Evolutionary conservation across 1,284 basidiomycete genomes (phyloP).

Genomic region (Ceratobasidium sp.): DNA sequence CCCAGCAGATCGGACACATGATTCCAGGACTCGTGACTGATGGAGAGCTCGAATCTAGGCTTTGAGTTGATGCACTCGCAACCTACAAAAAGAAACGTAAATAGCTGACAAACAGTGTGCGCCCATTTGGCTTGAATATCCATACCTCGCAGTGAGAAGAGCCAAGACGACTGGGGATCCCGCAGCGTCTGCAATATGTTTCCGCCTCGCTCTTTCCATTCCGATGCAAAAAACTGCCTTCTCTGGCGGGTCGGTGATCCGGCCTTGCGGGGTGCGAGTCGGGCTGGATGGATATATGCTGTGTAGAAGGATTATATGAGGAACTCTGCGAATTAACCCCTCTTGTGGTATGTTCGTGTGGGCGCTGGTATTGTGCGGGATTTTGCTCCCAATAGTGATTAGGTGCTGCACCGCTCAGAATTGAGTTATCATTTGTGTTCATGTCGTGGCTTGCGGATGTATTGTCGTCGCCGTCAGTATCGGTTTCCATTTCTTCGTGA

Average conservation of each 20-base stretch:
- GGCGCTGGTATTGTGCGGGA: neutral
- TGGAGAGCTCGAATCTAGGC: neutral
- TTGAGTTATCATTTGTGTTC: neutral
- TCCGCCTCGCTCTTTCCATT: neutral
- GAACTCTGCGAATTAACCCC: neutral
- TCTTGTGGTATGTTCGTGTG: neutral
- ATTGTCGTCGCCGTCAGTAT: neutral
- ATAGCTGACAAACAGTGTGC: neutral
- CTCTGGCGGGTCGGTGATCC: neutral
- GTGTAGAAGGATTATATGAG: neutral
- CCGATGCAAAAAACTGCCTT: neutral
- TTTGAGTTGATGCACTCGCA: neutral
- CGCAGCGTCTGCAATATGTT: neutral
- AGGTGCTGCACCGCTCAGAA: neutral
- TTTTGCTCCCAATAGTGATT: neutral
- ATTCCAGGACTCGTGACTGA: constrained; percentile 19
- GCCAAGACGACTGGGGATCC: neutral
- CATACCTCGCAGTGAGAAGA: neutral
- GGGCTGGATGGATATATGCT: constrained; percentile 3
- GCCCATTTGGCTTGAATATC: neutral
- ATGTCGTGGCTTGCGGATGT: neutral
- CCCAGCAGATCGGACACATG: constrained; percentile 33
- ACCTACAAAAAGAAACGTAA: constrained; percentile 10
- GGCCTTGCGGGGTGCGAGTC: neutral
- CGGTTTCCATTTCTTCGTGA: neutral